These are phyloP conservation scores for Talaromyces sp. DNA, from an alignment of 2,329 filamentous ascomycete species.

Conservation along the genomic window DNA sequence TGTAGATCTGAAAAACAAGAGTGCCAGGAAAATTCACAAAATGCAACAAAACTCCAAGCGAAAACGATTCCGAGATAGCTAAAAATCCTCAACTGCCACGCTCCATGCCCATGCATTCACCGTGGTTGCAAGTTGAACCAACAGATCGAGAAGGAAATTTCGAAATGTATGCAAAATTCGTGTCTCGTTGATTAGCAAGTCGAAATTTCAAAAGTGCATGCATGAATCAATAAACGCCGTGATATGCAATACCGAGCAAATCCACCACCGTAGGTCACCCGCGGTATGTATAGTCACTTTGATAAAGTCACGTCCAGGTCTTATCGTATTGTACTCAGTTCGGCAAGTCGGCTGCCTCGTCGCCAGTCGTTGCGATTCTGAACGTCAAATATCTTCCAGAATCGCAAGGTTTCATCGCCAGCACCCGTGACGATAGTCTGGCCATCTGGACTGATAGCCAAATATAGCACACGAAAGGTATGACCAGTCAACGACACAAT, in stretches of 20 bases:
- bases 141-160: background rate
- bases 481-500: slow-evolving; percentile 93
- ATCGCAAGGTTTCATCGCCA: slow-evolving; percentile 90
- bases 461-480: slow-evolving; percentile 91
- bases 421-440: slow-evolving; percentile 92
- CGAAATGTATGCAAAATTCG: slow-evolving; percentile 8
- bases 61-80: background rate
- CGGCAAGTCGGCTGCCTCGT: slow-evolving; percentile 63
- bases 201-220: background rate
- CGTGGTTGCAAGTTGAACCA: background rate
- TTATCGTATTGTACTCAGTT: slow-evolving; percentile 78
- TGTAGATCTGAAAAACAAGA: slow-evolving; percentile 8
- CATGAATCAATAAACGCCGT: slow-evolving; percentile 4
- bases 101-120: slow-evolving; percentile 11
- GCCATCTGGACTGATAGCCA: slow-evolving; percentile 96
- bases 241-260: background rate
- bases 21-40: background rate
- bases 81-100: background rate
- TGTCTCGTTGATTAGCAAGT: slow-evolving; percentile 13
- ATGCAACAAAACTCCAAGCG: slow-evolving; percentile 9
- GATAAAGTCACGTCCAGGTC: background rate
- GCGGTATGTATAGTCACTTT: background rate
- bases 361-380: slow-evolving; percentile 66
- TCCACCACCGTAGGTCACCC: too few relatives aligned
- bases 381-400: slow-evolving; percentile 94